Base-by-base conservation (phyloP, 176 grass and related monocot species). In the Lolium perenne region DNA sequence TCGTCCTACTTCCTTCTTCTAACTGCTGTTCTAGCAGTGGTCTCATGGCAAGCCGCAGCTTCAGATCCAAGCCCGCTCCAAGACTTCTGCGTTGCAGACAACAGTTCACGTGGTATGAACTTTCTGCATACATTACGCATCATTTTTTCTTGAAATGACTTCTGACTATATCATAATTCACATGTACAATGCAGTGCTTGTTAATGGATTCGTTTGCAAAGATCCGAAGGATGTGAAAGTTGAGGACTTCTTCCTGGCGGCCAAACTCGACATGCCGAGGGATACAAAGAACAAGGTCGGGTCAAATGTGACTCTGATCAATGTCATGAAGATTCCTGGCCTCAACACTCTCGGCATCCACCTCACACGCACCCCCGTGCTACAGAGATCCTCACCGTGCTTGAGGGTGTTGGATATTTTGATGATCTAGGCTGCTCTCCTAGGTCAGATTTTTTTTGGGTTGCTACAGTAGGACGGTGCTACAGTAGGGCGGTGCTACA, bases 21-120 rank as follows among this genome's bases (percentile, higher is more conserved):
- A 15, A 17, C 64, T 15, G 64, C 64, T 67, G 14, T 38, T 14
- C 64, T 67, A 17, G 64, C 29, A 3, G 5, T 67, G 64, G 64
- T 38, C 64, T 67, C 64, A 76, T 76, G 73, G 23, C 73, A 76
- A n/a, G 73, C 49, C 47, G 16, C 29, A 8, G 73, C 73, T 51
- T 76, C 49, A 4, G 73, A 76, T 55, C 73, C 47, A 53, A 76
- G 73, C 23, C 73, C 73, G 6, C 49, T 76, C 14, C 73, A 76
- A 16, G 73, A 76, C 49, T 76, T 76, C 25, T 76, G 73, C 23
- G 73, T 76, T 18, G 73, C 48, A 4, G 73, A 76, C 50, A 35
- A 32, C 48, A 50, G 26, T 25, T 54, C 73, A 35, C 73, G 47
- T 5, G 73, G 48, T 76, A 76, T 76, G 20, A 35, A 15, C 29